A percentile compares a stretch with the other conserved stretches of the same genome.
These are phyloP conservation scores for Coemansia erecta DNA, from an alignment of 192 early-diverging fungal species.

Conservation along the genomic window DNA sequence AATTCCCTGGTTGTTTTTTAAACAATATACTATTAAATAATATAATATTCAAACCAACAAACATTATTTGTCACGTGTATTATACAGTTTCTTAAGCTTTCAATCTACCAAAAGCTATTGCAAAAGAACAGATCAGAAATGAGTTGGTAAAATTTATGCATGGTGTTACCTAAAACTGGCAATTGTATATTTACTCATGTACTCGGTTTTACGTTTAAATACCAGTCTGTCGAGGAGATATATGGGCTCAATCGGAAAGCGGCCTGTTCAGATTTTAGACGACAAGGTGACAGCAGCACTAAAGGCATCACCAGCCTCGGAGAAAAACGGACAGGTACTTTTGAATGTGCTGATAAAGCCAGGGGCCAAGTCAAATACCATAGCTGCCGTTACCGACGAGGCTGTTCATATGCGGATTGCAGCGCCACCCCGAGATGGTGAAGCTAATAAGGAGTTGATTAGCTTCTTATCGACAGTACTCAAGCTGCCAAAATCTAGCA, in stretches of 20 bases:
- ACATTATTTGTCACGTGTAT: background rate
- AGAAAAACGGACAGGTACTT: background rate
- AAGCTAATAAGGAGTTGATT: conserved; percentile 19
- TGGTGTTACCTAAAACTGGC: background rate
- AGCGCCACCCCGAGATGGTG: conserved; percentile 24
- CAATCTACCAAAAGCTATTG: background rate
- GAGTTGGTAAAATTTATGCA: too few species aligned
- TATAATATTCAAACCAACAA: background rate
- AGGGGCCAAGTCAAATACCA: conserved; percentile 1
- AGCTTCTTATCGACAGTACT: conserved; percentile 12
- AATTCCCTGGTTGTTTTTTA: background rate
- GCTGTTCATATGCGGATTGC: conserved; percentile 13
- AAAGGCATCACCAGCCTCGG: background rate
- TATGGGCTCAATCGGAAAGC: background rate
- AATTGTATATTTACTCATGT: background rate
- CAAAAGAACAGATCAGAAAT: background rate
- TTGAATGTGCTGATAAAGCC: conserved; percentile 11
- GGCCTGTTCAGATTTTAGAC: background rate
- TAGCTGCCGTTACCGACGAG: conserved; percentile 1
- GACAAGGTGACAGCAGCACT: background rate
- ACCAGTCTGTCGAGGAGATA: background rate
- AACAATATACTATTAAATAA: background rate
- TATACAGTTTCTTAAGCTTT: background rate
- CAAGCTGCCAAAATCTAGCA: conserved; percentile 4
- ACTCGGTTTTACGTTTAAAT: background rate